These are phyloP conservation scores for Tagetes patula DNA, from an alignment of 129 eudicot species.

Conservation along the genomic window DNA sequence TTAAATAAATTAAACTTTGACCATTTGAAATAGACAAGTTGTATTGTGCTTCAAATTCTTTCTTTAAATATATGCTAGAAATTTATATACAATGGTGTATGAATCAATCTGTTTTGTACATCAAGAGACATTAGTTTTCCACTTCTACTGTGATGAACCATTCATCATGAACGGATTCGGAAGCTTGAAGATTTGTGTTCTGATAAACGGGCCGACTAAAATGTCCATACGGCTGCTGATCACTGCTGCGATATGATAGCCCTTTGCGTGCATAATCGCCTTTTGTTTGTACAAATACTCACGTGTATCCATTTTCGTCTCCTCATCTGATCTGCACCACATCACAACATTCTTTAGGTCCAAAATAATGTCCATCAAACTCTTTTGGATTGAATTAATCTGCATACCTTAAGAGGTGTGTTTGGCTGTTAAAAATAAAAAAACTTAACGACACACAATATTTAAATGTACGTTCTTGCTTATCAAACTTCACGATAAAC, in stretches of 20 bases:
- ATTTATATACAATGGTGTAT: conserved; percentile 10
- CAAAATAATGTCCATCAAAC: background rate
- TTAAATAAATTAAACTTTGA: no score
- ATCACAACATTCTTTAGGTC: background rate
- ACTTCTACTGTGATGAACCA: conserved; percentile 8
- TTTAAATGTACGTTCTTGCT: no score
- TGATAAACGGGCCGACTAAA: conserved; percentile 25
- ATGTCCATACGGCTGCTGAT: conserved; percentile 57
- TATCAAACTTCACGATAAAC: no score
- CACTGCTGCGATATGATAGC: conserved; percentile 33
- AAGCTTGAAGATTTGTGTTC: conserved; percentile 41
- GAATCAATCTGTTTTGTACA: conserved; percentile 3
- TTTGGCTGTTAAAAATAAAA: no score
- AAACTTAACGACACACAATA: no score
- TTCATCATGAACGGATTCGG: no score
- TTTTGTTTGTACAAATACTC: conserved; percentile 38
- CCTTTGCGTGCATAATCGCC: conserved; percentile 30
- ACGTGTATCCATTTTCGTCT: conserved; percentile 34
- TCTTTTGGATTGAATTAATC: background rate
- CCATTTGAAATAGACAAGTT: no score
- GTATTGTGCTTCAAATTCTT: background rate
- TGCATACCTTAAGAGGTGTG: background rate
- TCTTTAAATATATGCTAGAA: background rate
- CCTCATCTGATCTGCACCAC: conserved; percentile 42
- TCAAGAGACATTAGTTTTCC: conserved; percentile 10